phyloP scores from a whole-genome alignment of 2,329 filamentous ascomycete genomes.

The Aspergillus sojae region DNA sequence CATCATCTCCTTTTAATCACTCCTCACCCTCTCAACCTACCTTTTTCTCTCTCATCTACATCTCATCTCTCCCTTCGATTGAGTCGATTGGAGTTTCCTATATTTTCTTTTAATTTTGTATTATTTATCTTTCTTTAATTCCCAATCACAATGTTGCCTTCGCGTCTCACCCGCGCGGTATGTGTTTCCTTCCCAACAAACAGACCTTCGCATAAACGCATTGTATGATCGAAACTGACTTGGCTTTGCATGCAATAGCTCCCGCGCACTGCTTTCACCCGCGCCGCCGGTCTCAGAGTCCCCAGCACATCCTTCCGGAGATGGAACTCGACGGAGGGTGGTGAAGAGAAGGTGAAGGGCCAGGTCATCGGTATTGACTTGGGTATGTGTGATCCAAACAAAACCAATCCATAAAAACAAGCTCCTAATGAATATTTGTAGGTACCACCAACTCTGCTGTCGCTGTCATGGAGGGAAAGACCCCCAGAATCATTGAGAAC shows the following conservation, averaged over 20 bases:
- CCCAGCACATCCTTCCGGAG: constrained; percentile 71
- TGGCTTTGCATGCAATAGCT: constrained; percentile 54
- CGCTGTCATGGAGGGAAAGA: constrained; percentile 95
- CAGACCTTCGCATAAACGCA: neutral
- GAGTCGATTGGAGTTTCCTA: constrained; percentile 34
- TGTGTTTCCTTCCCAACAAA: constrained; percentile 42
- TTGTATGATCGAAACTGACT: constrained; percentile 22
- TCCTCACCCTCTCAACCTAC: constrained; percentile 25
- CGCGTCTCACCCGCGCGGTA: constrained; percentile 75
- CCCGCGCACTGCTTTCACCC: constrained; percentile 74
- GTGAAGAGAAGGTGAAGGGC: constrained; percentile 83
- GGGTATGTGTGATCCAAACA: constrained; percentile 58
- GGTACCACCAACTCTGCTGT: constrained; percentile 97
- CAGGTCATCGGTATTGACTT: constrained; percentile 98
- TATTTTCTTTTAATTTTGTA: constrained; percentile 35
- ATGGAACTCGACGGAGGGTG: constrained; percentile 56
- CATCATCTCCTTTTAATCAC: constrained; percentile 26
- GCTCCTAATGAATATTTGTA: constrained; percentile 35
- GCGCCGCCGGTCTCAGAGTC: constrained; percentile 69
- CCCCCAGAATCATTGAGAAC: constrained; percentile 96
- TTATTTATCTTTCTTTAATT: constrained; percentile 36
- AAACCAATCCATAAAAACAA: neutral
- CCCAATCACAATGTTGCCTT: constrained; percentile 66
- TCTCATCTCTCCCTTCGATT: constrained; percentile 28
- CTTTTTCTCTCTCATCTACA: constrained; percentile 16